phyloP scores from a whole-genome alignment of 352 stramenopile genomes.

The Pythium brachiatum region DNA sequence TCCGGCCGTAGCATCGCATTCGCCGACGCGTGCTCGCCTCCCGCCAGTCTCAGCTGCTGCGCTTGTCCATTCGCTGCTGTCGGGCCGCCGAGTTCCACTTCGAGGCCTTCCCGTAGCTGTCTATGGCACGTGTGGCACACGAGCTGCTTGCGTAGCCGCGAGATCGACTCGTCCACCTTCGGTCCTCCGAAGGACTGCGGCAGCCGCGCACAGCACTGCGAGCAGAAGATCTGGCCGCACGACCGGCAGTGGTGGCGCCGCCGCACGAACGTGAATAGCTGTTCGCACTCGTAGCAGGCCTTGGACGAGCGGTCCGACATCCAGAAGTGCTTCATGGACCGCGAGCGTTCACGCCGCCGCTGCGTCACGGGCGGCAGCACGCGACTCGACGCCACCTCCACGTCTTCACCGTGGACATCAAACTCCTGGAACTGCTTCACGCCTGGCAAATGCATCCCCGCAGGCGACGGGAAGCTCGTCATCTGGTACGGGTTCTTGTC shows the following conservation, averaged over 20 bases:
- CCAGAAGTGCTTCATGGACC: constrained; percentile 87
- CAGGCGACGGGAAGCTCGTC: constrained; percentile 71
- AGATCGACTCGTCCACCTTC: constrained; percentile 79
- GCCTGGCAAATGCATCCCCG: constrained; percentile 57
- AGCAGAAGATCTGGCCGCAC: constrained; percentile 86
- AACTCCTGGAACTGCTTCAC: constrained; percentile 50
- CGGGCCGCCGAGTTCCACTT: constrained; percentile 56
- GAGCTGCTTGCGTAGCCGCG: constrained; percentile 72
- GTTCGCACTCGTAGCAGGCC: constrained; percentile 78
- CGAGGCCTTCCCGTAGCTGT: constrained; percentile 76
- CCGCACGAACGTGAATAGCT: constrained; percentile 81
- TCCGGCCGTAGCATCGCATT: constrained; percentile 25
- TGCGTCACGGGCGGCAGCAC: constrained; percentile 25
- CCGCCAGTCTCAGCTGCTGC: constrained; percentile 8
- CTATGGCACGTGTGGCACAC: constrained; percentile 84
- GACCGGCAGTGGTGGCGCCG: constrained; percentile 80
- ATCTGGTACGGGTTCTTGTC: constrained; percentile 68
- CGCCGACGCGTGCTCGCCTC: neutral
- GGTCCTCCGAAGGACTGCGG: constrained; percentile 73
- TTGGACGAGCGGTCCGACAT: constrained; percentile 88
- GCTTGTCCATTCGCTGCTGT: neutral
- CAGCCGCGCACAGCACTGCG: constrained; percentile 73
- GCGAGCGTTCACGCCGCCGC: constrained; percentile 44
- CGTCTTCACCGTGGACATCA: constrained; percentile 24
- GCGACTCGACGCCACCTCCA: neutral